A percentile compares a stretch with the other conserved stretches of the same genome.
phyloP scores from a whole-genome alignment of 2,329 filamentous ascomycete genomes.

The Rhinocladiella similis region DNA sequence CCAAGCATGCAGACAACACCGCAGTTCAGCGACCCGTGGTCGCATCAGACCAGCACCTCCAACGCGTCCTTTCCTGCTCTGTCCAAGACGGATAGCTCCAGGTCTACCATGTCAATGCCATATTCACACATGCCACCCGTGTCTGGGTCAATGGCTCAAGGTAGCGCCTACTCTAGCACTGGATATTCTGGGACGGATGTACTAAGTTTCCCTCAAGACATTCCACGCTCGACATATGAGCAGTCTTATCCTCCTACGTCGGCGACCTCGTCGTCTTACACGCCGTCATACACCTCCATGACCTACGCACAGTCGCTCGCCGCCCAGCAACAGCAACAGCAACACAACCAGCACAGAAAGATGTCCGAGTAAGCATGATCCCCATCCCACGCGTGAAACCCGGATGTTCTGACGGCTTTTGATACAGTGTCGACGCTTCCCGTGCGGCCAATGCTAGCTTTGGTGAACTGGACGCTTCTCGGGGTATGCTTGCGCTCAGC shows the following conservation, averaged over 20 bases:
- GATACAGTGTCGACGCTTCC: conserved; percentile 28
- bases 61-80: conserved; percentile 59
- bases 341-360: conserved; percentile 62
- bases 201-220: conserved; percentile 73
- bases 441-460: conserved; percentile 68
- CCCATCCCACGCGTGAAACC: conserved; percentile 52
- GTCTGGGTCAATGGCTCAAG: conserved; percentile 68
- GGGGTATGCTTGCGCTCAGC: conserved; percentile 93
- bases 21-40: conserved; percentile 92
- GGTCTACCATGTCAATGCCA: conserved; percentile 67
- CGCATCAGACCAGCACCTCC: conserved; percentile 56
- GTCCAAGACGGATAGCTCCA: conserved; percentile 58
- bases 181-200: conserved; percentile 64
- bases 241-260: conserved; percentile 68
- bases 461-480: conserved; percentile 86
- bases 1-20: conserved; percentile 61
- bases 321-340: conserved; percentile 47
- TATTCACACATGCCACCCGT: conserved; percentile 73
- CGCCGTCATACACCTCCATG: conserved; percentile 72
- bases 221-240: conserved; percentile 75
- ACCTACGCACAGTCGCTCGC: conserved; percentile 68
- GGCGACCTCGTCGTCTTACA: conserved; percentile 67
- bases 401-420: conserved; percentile 29
- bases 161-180: conserved; percentile 65
- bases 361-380: conserved; percentile 81